Evolutionary conservation across 257 asterid species (phyloP).

Genomic region (Fraxinus anomala): DNA sequence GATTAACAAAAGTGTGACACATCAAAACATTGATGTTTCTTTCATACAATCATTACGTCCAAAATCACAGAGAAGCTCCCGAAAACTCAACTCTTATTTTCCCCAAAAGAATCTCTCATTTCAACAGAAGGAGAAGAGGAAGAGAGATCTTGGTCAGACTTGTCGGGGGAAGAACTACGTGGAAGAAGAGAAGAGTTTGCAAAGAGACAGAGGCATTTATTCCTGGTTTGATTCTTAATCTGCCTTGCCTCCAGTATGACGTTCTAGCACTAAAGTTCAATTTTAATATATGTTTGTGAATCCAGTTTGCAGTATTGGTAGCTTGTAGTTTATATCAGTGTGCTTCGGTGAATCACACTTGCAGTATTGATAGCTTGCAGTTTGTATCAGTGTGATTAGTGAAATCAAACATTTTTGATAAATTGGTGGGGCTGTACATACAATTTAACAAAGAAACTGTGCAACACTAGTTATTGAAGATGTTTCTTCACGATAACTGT

Average conservation of each 20-base stretch:
- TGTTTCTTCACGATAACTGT: neutral
- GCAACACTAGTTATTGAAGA: neutral
- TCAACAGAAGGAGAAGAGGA: conserved; percentile 93
- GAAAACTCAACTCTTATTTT: no score
- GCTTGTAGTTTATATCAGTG: neutral
- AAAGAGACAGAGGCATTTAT: conserved; percentile 80
- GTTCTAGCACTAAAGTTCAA: neutral
- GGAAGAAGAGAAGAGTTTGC: conserved; percentile 96
- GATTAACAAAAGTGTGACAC: no score
- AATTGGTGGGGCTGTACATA: no score
- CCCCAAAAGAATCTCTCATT: conserved; percentile 52
- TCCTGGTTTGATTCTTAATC: conserved; percentile 92
- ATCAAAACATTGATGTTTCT: no score
- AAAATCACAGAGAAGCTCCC: no score
- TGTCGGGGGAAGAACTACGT: conserved; percentile 94
- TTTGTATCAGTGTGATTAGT: no score
- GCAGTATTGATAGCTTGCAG: neutral
- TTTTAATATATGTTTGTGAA: neutral
- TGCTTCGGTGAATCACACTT: no score
- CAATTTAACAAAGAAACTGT: neutral
- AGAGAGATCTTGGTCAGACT: conserved; percentile 89
- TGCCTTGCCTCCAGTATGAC: neutral
- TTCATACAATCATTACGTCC: no score
- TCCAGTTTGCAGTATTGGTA: neutral
- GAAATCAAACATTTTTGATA: neutral